Evolutionary conservation across 371 early-diverging fungal species (phyloP).

Genomic region (Apophysomyces elegans): DNA sequence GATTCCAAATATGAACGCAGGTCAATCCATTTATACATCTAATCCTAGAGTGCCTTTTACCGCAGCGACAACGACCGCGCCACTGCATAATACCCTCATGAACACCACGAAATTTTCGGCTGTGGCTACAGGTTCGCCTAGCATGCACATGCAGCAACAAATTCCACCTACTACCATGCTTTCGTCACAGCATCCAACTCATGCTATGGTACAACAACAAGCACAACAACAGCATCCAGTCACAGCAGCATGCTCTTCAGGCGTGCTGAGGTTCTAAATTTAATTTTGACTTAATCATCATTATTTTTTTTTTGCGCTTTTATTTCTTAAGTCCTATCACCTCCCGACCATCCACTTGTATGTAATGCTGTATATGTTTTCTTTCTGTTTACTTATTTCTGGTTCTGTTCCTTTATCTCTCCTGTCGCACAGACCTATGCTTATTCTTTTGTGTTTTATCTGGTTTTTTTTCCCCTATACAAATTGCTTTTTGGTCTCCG

Average conservation of each 20-base stretch:
- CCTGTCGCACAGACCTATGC: too few relatives aligned
- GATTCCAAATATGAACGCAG: not conserved
- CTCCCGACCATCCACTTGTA: not conserved
- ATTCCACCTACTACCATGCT: constrained; percentile 2
- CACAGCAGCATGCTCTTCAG: constrained; percentile 20
- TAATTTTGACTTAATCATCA: not conserved
- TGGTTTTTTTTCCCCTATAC: not conserved
- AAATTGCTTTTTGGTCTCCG: not conserved
- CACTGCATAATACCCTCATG: not conserved
- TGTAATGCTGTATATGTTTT: constrained; percentile 11
- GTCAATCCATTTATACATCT: not conserved
- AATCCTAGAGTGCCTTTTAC: not conserved
- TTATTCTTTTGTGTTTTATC: not conserved
- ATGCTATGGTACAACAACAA: constrained; percentile 15
- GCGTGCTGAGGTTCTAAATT: constrained; percentile 22
- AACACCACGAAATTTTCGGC: not conserved
- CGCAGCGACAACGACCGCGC: not conserved
- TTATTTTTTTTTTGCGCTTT: not conserved
- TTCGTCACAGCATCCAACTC: not conserved
- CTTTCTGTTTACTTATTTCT: constrained; percentile 10
- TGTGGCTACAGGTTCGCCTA: not conserved
- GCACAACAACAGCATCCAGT: constrained; percentile 16
- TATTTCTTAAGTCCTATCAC: not conserved
- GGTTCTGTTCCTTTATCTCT: constrained; percentile 10
- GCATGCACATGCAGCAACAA: not conserved